These are phyloP conservation scores for Solanum peruvianum DNA, from an alignment of 257 asterid species.

Conservation along the genomic window DNA sequence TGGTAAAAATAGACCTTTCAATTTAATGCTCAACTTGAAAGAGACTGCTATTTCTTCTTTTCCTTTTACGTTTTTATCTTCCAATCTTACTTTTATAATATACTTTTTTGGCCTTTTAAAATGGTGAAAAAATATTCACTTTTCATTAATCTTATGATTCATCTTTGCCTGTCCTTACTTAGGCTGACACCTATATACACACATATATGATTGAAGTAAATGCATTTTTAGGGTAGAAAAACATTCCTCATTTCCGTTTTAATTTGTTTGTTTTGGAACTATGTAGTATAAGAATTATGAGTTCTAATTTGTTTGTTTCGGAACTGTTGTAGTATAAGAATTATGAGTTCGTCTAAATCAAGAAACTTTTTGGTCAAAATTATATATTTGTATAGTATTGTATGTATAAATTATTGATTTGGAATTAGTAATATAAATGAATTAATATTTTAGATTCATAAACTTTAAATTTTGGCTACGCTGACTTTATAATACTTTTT, in stretches of 20 bases:
- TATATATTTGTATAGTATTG: too few species aligned
- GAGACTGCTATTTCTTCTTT: slow-evolving; percentile 1
- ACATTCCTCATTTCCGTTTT: too few species aligned
- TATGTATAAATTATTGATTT: too few species aligned
- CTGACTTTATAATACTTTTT: not conserved
- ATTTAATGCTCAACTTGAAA: slow-evolving; percentile 1
- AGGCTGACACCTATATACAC: not conserved
- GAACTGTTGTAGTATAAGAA: too few species aligned
- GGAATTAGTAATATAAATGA: too few species aligned
- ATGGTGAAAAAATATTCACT: not conserved
- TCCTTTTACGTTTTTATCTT: not conserved
- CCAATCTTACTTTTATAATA: not conserved
- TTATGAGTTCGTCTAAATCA: not conserved
- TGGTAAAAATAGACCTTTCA: slow-evolving; percentile 17
- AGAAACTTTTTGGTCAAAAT: not conserved
- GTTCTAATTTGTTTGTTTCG: too few species aligned
- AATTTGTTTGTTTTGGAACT: not conserved
- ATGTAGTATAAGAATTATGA: not conserved
- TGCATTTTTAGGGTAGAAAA: not conserved
- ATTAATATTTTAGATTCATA: too few species aligned
- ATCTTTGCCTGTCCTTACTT: not conserved
- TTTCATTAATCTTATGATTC: not conserved
- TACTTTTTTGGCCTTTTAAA: not conserved
- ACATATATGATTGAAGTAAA: not conserved
- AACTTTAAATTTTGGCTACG: not conserved